Evolutionary conservation across 2,329 filamentous ascomycete species (phyloP).

Genomic region (Aspergillus phoenicis): DNA sequence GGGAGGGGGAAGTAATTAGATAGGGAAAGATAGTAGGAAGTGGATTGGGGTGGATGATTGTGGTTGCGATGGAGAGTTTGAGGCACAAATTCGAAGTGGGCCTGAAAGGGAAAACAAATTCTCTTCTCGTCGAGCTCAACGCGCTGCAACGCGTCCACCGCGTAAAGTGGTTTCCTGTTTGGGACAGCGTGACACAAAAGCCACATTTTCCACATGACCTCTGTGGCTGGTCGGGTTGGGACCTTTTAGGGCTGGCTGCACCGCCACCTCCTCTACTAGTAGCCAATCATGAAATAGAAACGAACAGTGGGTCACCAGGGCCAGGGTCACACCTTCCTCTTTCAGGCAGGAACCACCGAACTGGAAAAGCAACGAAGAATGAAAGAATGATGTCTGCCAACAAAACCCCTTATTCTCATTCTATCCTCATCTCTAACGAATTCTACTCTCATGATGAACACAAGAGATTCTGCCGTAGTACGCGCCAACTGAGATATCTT

Average conservation of each 20-base stretch:
- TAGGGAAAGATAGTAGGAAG: background rate
- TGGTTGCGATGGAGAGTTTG: conserved; percentile 20
- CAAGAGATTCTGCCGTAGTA: no score
- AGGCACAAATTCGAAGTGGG: conserved; percentile 15
- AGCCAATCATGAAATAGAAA: background rate
- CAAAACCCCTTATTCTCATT: background rate
- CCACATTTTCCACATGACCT: conserved; percentile 19
- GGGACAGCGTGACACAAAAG: conserved; percentile 20
- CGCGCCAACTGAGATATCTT: no score
- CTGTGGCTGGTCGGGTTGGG: background rate
- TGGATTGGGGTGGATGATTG: conserved; percentile 15
- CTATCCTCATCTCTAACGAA: background rate
- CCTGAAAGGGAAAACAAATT: conserved; percentile 30
- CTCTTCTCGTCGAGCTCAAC: conserved; percentile 23
- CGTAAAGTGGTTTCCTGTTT: conserved; percentile 38
- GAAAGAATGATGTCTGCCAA: background rate
- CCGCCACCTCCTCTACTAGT: conserved; percentile 1
- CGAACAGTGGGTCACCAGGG: background rate
- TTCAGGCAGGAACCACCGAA: background rate
- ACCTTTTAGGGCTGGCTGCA: conserved; percentile 3
- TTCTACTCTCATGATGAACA: no score
- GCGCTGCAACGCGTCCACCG: conserved; percentile 33
- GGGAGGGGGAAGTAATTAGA: background rate
- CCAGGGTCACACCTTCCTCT: conserved; percentile 1
- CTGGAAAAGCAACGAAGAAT: background rate